A percentile compares a stretch with the other conserved stretches of the same genome.
phyloP scores from a whole-genome alignment of 2,329 filamentous ascomycete genomes.

The Trichoderma sp. region DNA sequence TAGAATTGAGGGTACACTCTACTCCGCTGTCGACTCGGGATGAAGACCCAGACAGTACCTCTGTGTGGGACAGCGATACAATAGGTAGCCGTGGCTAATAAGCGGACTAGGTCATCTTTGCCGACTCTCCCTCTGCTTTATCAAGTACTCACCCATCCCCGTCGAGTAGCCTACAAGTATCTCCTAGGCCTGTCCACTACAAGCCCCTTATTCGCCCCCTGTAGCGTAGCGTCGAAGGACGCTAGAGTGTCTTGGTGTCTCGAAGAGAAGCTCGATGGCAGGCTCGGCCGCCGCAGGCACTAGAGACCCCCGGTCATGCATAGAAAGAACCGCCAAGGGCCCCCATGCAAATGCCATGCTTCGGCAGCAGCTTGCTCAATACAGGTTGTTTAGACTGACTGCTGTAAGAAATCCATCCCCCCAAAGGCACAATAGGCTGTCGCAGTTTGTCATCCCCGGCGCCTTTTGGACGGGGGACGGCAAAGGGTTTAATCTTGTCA shows the following conservation, averaged over 20 bases:
- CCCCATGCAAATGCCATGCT: constrained; percentile 15
- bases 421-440: constrained; percentile 1
- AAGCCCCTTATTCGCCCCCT: constrained; percentile 9
- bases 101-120: not conserved
- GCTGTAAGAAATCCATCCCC: not conserved
- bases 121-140: not conserved
- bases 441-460: constrained; percentile 2
- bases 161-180: not conserved
- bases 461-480: not conserved
- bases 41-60: not conserved
- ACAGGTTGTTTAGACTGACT: not conserved
- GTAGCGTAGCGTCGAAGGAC: constrained; percentile 7
- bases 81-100: not conserved
- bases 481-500: not conserved
- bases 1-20: not conserved
- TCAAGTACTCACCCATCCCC: not conserved
- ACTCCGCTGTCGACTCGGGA: not conserved
- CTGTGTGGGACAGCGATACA: not conserved
- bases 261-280: constrained; percentile 7
- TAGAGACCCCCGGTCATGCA: not conserved
- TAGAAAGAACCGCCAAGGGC: not conserved
- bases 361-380: constrained; percentile 5
- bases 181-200: not conserved
- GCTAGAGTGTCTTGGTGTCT: constrained; percentile 16
- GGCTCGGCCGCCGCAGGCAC: constrained; percentile 5